Conservation (phyloP, 345 rosid genomes). For the Sisymbrium irio region DNA sequence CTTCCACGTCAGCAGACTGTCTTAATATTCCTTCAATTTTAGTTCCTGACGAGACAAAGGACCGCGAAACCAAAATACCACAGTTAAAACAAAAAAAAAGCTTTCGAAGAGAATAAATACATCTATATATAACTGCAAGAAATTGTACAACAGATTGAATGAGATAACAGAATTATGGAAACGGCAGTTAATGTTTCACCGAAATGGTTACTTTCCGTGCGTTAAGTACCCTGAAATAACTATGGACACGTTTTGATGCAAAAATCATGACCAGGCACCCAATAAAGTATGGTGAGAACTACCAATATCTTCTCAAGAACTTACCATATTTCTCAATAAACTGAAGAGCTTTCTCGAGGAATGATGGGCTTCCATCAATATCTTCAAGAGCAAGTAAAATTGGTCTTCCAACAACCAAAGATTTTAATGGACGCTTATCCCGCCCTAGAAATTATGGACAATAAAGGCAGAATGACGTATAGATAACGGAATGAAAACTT, state of each 20-base stretch:
- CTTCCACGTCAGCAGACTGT: constrained; percentile 97
- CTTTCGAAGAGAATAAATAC: background rate
- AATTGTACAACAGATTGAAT: background rate
- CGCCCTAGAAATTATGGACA: constrained; percentile 53
- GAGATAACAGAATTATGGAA: constrained; percentile 10
- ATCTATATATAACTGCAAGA: background rate
- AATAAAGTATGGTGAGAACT: background rate
- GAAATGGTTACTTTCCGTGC: background rate
- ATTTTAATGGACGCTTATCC: constrained; percentile 86
- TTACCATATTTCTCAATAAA: constrained; percentile 91
- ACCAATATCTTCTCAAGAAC: constrained; percentile 26
- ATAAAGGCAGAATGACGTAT: constrained; percentile 11
- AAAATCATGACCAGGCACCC: background rate
- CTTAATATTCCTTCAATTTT: constrained; percentile 89
- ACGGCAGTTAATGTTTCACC: background rate
- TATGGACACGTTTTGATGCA: background rate
- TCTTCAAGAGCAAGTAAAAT: constrained; percentile 98
- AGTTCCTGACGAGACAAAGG: constrained; percentile 54
- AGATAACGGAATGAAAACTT: constrained; percentile 9
- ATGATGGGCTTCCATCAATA: constrained; percentile 98
- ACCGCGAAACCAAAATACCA: background rate
- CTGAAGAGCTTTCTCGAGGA: constrained; percentile 96
- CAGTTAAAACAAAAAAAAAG: background rate
- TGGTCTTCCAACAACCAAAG: constrained; percentile 98
- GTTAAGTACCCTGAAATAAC: constrained; percentile 8